Evolutionary conservation across 31 red algal genomes (phyloP).

Genomic region (Porphyra umbilicalis): DNA sequence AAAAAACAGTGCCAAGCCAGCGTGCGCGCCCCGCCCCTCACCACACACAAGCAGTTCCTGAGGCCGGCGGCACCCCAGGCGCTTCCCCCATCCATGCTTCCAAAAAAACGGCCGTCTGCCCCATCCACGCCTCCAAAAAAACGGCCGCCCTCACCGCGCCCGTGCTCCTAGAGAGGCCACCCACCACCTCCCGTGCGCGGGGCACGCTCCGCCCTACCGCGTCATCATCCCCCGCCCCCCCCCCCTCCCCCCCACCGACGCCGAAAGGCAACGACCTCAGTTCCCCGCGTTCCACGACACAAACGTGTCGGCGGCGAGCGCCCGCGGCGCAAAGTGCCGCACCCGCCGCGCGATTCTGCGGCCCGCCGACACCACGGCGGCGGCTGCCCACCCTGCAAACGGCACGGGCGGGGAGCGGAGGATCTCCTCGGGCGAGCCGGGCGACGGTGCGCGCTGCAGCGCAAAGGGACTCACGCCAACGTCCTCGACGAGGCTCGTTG

Average conservation of each 20-base stretch:
- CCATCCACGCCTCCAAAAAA: too few relatives aligned
- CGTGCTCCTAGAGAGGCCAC: too few relatives aligned
- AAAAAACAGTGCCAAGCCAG: too few relatives aligned
- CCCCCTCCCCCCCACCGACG: neutral
- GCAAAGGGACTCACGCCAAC: neutral
- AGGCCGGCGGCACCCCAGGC: too few relatives aligned
- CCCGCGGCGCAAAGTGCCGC: neutral
- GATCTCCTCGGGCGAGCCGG: neutral
- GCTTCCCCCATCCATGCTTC: too few relatives aligned
- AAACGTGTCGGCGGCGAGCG: neutral
- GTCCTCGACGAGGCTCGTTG: neutral
- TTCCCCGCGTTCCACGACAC: neutral
- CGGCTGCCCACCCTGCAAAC: neutral
- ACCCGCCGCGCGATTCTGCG: neutral
- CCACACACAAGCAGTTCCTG: too few relatives aligned
- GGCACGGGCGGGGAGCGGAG: neutral
- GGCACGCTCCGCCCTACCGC: too few relatives aligned
- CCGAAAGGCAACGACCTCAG: neutral
- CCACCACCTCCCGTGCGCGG: too few relatives aligned
- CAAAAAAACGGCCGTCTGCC: too few relatives aligned
- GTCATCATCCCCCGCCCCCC: too few relatives aligned
- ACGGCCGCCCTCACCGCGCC: too few relatives aligned
- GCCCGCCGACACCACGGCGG: neutral
- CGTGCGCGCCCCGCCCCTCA: too few relatives aligned
- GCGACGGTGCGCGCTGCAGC: neutral